Percentiles rank a stretch among this genome's conserved stretches.
Evolutionary conservation across 2,329 filamentous ascomycete species (phyloP).

Genomic region (Cytospora piceicola): DNA sequence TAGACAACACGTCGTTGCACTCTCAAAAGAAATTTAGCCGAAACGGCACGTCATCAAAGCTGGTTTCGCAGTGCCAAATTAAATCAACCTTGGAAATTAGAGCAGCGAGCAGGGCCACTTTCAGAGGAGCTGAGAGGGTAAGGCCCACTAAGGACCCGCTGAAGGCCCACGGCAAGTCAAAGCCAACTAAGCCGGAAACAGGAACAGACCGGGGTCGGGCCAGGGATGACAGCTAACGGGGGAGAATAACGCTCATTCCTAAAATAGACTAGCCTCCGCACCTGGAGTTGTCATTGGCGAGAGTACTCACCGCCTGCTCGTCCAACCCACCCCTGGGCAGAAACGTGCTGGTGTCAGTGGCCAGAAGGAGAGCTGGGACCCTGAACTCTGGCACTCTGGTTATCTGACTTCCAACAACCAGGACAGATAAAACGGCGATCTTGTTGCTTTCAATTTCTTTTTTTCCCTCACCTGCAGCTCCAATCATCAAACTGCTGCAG

Average conservation of each 20-base stretch:
- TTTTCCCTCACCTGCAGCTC: conserved; percentile 1
- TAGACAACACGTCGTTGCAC: conserved; percentile 5
- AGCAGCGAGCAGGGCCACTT: conserved; percentile 9
- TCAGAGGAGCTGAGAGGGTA: not conserved
- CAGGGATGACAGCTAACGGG: not conserved
- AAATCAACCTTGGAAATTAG: conserved; percentile 21
- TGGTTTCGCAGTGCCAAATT: conserved; percentile 25
- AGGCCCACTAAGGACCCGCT: not conserved
- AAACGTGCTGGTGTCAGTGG: not conserved
- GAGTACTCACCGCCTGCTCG: not conserved
- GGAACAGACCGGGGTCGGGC: not conserved
- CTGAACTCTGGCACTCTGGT: not conserved
- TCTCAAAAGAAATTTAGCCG: conserved; percentile 25
- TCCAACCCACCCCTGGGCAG: not conserved
- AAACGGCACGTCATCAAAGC: conserved; percentile 30
- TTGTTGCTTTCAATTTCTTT: not conserved
- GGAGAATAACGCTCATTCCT: not conserved
- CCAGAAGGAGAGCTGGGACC: not conserved
- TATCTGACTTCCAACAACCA: not conserved
- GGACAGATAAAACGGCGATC: not conserved
- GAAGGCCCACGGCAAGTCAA: not conserved
- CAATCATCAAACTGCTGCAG: not conserved
- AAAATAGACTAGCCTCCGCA: not conserved
- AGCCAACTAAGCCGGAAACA: not conserved
- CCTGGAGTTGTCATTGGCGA: not conserved